Evolutionary conservation across 2,329 filamentous ascomycete genomes (phyloP).

Genomic region (Alternaria sp.): DNA sequence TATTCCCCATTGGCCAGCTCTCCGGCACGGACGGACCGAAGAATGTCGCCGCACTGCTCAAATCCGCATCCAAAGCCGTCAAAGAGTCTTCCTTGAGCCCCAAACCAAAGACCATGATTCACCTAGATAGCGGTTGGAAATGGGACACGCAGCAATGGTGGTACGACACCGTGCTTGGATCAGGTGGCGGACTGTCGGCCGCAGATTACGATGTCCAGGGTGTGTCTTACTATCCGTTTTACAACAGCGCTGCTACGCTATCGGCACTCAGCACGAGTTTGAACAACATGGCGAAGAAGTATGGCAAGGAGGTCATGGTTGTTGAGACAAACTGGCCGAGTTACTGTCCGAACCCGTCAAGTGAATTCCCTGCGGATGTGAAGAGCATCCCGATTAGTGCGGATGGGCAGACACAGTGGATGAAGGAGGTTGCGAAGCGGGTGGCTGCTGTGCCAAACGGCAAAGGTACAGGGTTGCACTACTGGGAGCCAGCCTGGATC

Average conservation of each 20-base stretch:
- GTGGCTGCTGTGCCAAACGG: conserved; percentile 64
- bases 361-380: conserved; percentile 68
- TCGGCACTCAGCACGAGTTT: conserved; percentile 64
- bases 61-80: conserved; percentile 70
- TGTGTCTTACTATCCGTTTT: conserved; percentile 78
- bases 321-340: conserved; percentile 76
- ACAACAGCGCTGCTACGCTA: conserved; percentile 67
- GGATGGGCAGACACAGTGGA: conserved; percentile 69
- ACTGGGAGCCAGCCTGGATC: conserved; percentile 79
- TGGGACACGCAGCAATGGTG: conserved; percentile 72
- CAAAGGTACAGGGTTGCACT: conserved; percentile 66
- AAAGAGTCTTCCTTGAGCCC: conserved; percentile 67
- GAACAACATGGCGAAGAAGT: conserved; percentile 66
- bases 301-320: conserved; percentile 72
- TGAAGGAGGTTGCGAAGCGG: conserved; percentile 66
- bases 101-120: conserved; percentile 75
- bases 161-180: conserved; percentile 63
- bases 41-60: conserved; percentile 70
- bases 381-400: conserved; percentile 68
- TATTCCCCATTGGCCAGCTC: conserved; percentile 70
- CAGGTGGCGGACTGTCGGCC: conserved; percentile 57
- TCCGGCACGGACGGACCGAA: conserved; percentile 56
- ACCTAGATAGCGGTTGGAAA: conserved; percentile 79
- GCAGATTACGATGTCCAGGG: conserved; percentile 75
- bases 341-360: conserved; percentile 66